A percentile compares a stretch with the other conserved stretches of the same genome.
These are phyloP conservation scores for Auricularia sp. DNA, from an alignment of 768 basidiomycete species.

Conservation along the genomic window DNA sequence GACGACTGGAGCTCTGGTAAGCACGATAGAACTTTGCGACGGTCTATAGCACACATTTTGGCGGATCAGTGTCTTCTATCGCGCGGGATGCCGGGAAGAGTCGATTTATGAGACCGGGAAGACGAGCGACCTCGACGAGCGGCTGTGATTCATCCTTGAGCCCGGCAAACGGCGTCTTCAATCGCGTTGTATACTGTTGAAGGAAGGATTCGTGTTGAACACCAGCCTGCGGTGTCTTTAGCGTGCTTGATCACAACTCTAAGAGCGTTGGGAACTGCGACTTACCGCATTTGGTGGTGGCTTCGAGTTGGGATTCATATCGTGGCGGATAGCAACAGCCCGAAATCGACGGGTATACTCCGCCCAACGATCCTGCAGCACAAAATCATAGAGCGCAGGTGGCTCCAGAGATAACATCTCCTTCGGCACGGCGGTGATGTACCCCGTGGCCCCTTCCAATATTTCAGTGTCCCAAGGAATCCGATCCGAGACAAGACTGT, in stretches of 20 bases:
- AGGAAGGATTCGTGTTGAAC: constrained; percentile 47
- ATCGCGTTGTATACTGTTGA: constrained; percentile 53
- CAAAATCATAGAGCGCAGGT: constrained; percentile 44
- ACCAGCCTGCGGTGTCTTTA: constrained; percentile 40
- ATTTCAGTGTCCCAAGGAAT: constrained; percentile 58
- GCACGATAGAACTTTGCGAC: too few species aligned
- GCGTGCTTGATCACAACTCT: constrained; percentile 2
- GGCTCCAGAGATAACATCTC: constrained; percentile 28
- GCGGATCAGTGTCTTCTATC: constrained; percentile 29
- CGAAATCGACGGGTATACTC: constrained; percentile 67
- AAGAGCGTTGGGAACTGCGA: constrained; percentile 9
- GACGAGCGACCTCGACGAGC: constrained; percentile 53
- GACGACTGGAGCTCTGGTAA: constrained; percentile 38
- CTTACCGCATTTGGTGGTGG: constrained; percentile 55
- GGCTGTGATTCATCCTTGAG: constrained; percentile 56
- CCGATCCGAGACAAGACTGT: constrained; percentile 29
- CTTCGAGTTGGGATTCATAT: constrained; percentile 65
- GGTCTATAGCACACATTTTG: constrained; percentile 43
- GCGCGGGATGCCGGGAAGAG: constrained; percentile 20
- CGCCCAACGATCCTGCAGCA: constrained; percentile 68
- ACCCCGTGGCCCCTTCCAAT: constrained; percentile 42
- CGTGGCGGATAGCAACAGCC: constrained; percentile 43
- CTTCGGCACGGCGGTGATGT: constrained; percentile 34
- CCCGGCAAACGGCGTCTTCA: constrained; percentile 43
- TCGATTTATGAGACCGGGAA: constrained; percentile 42